Base-by-base conservation (phyloP, 768 basidiomycete species). In the Tricholoma matsutake region DNA sequence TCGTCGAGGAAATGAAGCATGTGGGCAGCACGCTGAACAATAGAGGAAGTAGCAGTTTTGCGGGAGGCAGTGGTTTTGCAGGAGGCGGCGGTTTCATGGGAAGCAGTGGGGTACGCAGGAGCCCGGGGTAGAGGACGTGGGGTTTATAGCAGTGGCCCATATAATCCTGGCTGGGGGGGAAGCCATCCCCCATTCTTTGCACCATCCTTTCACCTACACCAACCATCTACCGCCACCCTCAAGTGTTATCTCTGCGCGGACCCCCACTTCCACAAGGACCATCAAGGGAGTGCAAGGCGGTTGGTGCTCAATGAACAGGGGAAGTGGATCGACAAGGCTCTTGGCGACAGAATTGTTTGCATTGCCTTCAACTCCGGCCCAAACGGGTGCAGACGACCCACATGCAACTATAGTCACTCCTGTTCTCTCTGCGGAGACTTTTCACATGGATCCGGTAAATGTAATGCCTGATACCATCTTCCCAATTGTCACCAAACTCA, bases 401-500 rank as follows among this genome's bases (percentile, higher is more conserved):
- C 43, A 7, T 65, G 61, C 37, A 4, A 1, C 9, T 55, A 63
- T 35, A 22, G 20, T 45, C 67, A 68, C 39, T 32, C 51, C 25
- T 68, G 67, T 49, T 64, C 63, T 37, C 54, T 64, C 35, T 68
- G 67, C 52, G 58, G 64, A 10, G 28, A 16, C 29, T 7, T 29
- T 31, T 25, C 35, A 2, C 60, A 71, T 54, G 43, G 45, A n/a
- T 65, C 63, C 0, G 62, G 65, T 22, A 39, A 8, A 6, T 65
- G 63, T 47, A 16, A 29, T 52, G n/a, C 20, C 18, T 62, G 35
- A 54, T 2, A 16, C 22, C 1, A 60, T 61, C 22, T 60, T 64
- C 2, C 66, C 63, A 0, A 60, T 72, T 11, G 28, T 61, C 16
- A 72, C 68, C 20, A 63, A 63, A 1, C 63, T 68, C 7, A 41